Base-by-base conservation (phyloP, 495 filamentous ascomycete species). In the Penicillium argentinense region DNA sequence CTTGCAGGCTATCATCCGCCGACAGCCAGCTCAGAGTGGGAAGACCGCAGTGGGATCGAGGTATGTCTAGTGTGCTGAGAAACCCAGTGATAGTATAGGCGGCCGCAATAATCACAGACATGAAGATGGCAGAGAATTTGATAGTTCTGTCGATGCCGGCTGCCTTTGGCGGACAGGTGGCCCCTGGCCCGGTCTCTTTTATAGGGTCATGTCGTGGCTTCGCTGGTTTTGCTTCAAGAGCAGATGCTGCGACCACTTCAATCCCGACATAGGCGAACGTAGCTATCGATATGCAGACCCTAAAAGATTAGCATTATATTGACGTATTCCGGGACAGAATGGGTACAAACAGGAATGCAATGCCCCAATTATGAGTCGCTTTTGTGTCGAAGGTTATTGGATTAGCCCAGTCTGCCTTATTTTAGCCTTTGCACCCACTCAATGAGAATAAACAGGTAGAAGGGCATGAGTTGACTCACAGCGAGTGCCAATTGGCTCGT, bases 211-310 rank as follows among this genome's bases (percentile, higher is more conserved):
- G 6, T 9, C 26, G 19, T 23, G 42, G 42, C 39, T 19, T 41
- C n/a, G n/a, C n/a, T n/a, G n/a, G n/a, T 33, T 42, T 38, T 11
- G 72, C 73, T 63, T 79, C 76, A 18, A 77, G 66, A 2, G 74
- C 74, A 11, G 72, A 70, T 1, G 73, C 66, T 0, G 71, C 63
- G 6, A 71, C 49, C 18, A 72, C 60, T 39, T 79, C 76, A 17
- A 77, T 60, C 0, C 74, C 72, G 24, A 73, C 56, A 47, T 66
- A 79, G 29, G 67, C 59, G 28, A 74, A 77, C 3, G 63, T 61
- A 27, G 69, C 67, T 2, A 71, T 59, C 0, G 73, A 72, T n/a
- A 77, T 64, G 3, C 64, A 58, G 33, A 69, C 64, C 27, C 71
- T 69, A 53, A 3, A 6, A 5, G 3, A 6, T 30, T 63, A 32